Evolutionary conservation across 2,329 filamentous ascomycete genomes (phyloP).

Genomic region (Apiospora kogelbergensis): DNA sequence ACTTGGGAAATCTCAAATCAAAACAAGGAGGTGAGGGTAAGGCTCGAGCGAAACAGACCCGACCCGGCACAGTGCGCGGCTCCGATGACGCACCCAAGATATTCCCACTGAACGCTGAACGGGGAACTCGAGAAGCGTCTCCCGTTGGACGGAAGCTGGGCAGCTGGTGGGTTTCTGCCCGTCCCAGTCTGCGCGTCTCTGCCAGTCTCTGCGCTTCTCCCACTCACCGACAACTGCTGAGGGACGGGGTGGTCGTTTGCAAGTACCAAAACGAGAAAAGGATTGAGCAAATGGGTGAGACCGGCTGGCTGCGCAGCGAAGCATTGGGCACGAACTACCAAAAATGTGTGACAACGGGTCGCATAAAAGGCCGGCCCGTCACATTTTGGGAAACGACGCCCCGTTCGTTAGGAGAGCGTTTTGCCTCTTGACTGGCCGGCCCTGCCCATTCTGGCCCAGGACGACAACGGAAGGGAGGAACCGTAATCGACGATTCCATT

Average conservation of each 20-base stretch:
- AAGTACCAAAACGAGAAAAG: conserved; percentile 6
- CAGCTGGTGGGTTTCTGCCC: not conserved
- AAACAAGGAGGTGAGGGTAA: conserved; percentile 6
- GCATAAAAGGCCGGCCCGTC: conserved; percentile 12
- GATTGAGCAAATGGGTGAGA: not conserved
- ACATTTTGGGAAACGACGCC: conserved; percentile 8
- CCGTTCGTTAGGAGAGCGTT: not conserved
- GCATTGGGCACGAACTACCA: conserved; percentile 11
- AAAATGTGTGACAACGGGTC: conserved; percentile 6
- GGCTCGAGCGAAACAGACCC: not conserved
- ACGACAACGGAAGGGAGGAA: not conserved
- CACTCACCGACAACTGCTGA: conserved; percentile 7
- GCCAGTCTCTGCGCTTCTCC: not conserved
- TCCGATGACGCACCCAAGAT: not conserved
- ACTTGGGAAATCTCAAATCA: conserved; percentile 2
- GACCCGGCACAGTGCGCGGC: not conserved
- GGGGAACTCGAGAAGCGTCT: conserved; percentile 6
- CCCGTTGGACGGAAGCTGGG: conserved; percentile 9
- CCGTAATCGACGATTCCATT: not conserved
- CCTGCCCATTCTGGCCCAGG: not conserved
- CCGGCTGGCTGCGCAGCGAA: conserved; percentile 5
- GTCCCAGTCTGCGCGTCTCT: not conserved
- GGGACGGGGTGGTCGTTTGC: not conserved
- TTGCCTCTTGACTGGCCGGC: conserved; percentile 1
- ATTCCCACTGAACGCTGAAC: not conserved